These are phyloP conservation scores for Russula emetica DNA, from an alignment of 768 basidiomycete species.

Conservation along the genomic window DNA sequence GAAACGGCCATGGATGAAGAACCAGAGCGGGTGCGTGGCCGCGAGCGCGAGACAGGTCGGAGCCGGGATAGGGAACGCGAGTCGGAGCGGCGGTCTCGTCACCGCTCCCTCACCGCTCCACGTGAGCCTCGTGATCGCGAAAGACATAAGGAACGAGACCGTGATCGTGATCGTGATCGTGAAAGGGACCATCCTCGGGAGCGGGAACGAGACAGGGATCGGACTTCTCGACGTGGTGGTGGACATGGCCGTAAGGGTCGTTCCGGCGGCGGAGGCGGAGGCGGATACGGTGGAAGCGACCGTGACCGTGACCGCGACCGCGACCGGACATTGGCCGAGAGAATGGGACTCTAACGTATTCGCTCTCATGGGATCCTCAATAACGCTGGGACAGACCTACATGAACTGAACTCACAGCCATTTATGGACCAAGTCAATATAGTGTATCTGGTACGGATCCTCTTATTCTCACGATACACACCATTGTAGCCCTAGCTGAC, in stretches of 20 bases:
- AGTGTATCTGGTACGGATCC: conserved; percentile 39
- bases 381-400: conserved; percentile 28
- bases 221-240: conserved; percentile 24
- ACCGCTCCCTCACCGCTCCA: conserved; percentile 12
- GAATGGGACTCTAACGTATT: conserved; percentile 63
- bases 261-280: conserved; percentile 33
- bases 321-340: conserved; percentile 82
- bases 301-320: conserved; percentile 33
- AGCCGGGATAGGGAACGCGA: conserved; percentile 37
- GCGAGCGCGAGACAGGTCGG: conserved; percentile 35
- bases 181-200: conserved; percentile 25
- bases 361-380: conserved; percentile 22
- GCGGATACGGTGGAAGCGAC: conserved; percentile 34
- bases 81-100: conserved; percentile 17
- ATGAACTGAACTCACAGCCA: conserved; percentile 23
- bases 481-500: conserved; percentile 36
- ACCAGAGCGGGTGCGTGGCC: conserved; percentile 32
- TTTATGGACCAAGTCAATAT: conserved; percentile 27
- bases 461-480: conserved; percentile 21
- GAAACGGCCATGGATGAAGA: conserved; percentile 62
- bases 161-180: conserved; percentile 31
- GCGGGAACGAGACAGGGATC: conserved; percentile 26
- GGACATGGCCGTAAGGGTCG: conserved; percentile 32
- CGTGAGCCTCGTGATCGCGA: conserved; percentile 28
- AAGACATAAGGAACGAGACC: conserved; percentile 29